Evolutionary conservation across 192 early-diverging fungal genomes (phyloP).

Genomic region (Diversispora eburnea): DNA sequence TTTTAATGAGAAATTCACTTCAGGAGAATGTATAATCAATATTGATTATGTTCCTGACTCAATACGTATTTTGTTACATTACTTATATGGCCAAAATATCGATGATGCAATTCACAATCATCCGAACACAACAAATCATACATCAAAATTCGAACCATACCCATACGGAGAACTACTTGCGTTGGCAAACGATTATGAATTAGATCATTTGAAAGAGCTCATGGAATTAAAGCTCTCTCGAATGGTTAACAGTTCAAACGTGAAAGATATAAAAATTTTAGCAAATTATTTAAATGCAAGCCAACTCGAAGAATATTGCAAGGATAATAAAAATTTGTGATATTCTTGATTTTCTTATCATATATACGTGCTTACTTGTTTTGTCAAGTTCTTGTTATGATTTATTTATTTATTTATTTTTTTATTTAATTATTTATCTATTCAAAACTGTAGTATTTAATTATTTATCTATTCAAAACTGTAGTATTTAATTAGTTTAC

Average conservation of each 20-base stretch:
- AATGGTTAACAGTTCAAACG: not conserved
- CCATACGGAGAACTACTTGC: not conserved
- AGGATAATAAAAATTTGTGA: not conserved
- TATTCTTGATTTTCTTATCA: too few species aligned
- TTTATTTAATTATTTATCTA: too few species aligned
- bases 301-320: not conserved
- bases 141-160: not conserved
- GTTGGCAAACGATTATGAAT: not conserved
- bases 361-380: too few species aligned
- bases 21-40: too few species aligned
- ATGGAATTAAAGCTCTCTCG: slow-evolving; percentile 8
- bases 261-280: not conserved
- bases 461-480: too few species aligned
- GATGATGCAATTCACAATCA: slow-evolving; percentile 3
- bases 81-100: slow-evolving; percentile 11
- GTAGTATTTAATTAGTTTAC: too few species aligned
- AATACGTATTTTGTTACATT: not conserved
- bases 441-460: too few species aligned
- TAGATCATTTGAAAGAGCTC: slow-evolving; percentile 11
- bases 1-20: not conserved
- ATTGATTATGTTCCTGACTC: too few species aligned
- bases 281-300: not conserved
- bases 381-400: too few species aligned
- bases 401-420: too few species aligned
- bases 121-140: not conserved